A percentile compares a stretch with the other conserved stretches of the same genome.
These are phyloP conservation scores for Coemansia sp. DNA, from an alignment of 192 early-diverging fungal species.

Conservation along the genomic window DNA sequence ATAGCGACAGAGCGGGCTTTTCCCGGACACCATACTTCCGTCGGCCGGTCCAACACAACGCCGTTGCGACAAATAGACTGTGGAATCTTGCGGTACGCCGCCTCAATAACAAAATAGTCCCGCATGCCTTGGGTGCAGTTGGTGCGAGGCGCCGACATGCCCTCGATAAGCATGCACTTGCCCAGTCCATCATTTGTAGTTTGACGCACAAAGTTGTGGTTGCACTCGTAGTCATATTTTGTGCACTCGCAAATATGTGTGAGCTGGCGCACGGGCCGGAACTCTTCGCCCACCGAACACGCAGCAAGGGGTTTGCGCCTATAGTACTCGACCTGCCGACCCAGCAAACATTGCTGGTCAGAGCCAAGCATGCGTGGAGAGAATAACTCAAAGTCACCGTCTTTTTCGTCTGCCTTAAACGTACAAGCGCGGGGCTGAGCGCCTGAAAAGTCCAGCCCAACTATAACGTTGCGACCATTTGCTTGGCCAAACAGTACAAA, in stretches of 20 bases:
- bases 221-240: slow-evolving; percentile 84
- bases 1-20: slow-evolving; percentile 48
- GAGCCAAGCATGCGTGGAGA: slow-evolving; percentile 50
- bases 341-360: slow-evolving; percentile 58
- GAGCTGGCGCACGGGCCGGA: slow-evolving; percentile 58
- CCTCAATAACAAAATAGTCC: slow-evolving; percentile 70
- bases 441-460: slow-evolving; percentile 52
- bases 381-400: slow-evolving; percentile 73
- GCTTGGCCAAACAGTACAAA: slow-evolving; percentile 76
- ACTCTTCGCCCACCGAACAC: slow-evolving; percentile 77
- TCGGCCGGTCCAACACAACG: slow-evolving; percentile 54
- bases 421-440: slow-evolving; percentile 50
- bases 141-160: slow-evolving; percentile 56
- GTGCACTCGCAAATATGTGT: slow-evolving; percentile 73
- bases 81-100: slow-evolving; percentile 86
- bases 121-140: slow-evolving; percentile 56
- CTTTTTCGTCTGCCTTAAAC: slow-evolving; percentile 46
- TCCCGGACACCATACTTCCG: slow-evolving; percentile 69
- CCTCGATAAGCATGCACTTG: slow-evolving; percentile 66
- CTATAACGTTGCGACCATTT: slow-evolving; percentile 21
- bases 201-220: slow-evolving; percentile 77
- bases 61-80: slow-evolving; percentile 82
- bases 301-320: slow-evolving; percentile 63
- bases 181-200: slow-evolving; percentile 22
- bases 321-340: slow-evolving; percentile 68